Conservation (phyloP, 768 basidiomycete species). For the Astraeus odoratus region DNA sequence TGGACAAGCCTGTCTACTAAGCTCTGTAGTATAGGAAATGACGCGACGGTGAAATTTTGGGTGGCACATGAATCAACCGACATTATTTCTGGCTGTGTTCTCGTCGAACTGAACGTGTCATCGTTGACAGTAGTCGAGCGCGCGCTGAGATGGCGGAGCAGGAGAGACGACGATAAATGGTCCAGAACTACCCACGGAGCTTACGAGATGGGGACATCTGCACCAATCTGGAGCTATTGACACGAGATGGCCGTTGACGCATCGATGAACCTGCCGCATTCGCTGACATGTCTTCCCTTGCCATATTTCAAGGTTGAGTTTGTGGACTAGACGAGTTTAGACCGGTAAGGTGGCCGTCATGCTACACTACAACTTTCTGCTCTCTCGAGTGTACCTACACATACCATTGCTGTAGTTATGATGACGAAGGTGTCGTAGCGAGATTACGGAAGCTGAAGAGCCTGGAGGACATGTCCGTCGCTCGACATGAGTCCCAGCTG, state of each 20-base stretch:
- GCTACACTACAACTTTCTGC: neutral
- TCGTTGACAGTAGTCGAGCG: no score
- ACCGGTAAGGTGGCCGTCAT: neutral
- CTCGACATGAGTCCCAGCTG: neutral
- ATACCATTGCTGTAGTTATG: neutral
- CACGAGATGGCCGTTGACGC: conserved; percentile 2
- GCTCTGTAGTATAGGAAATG: no score
- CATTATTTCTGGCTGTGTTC: no score
- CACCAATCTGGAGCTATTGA: conserved; percentile 5
- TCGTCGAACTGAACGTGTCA: no score
- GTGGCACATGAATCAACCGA: no score
- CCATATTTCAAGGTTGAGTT: conserved; percentile 3
- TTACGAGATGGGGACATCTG: conserved; percentile 8
- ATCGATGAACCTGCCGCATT: neutral
- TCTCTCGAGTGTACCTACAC: neutral
- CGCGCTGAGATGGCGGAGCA: no score
- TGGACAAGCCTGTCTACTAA: no score
- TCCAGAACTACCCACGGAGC: conserved; percentile 3
- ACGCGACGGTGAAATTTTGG: no score
- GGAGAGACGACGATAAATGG: neutral
- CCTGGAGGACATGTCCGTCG: neutral
- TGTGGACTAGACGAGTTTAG: neutral
- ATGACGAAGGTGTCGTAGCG: neutral
- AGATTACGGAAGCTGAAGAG: neutral
- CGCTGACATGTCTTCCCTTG: conserved; percentile 1